These are phyloP conservation scores for Globisporangium sylvaticum DNA, from an alignment of 352 stramenopile species.

Conservation along the genomic window DNA sequence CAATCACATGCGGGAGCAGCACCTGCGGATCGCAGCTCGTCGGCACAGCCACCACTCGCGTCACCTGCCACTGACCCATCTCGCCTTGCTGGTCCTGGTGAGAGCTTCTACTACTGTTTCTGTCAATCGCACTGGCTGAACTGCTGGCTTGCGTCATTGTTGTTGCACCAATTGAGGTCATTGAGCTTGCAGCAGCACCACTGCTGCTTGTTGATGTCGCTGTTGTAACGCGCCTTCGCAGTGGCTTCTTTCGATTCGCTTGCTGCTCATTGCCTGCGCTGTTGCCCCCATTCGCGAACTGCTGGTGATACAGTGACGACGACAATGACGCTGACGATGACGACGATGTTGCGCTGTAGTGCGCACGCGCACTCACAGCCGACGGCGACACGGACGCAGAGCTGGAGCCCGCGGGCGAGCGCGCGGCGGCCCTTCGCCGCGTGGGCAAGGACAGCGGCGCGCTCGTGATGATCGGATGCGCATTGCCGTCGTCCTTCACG, in stretches of 20 bases:
- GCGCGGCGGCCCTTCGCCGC: slow-evolving; percentile 1
- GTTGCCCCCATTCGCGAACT: not conserved
- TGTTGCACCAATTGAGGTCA: not conserved
- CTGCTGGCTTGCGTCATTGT: not conserved
- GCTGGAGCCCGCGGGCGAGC: not conserved
- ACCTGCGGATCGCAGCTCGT: slow-evolving; percentile 37
- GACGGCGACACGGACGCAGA: not conserved
- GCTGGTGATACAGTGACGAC: not conserved
- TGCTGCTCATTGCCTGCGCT: not conserved
- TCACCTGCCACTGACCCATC: slow-evolving; percentile 17
- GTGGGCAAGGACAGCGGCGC: not conserved
- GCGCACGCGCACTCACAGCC: not conserved
- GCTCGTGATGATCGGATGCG: not conserved
- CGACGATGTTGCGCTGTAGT: not conserved
- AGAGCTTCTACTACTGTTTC: not conserved
- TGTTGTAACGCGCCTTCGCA: slow-evolving; percentile 6
- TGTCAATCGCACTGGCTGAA: not conserved
- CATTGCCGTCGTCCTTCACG: slow-evolving; percentile 34
- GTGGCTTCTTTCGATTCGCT: slow-evolving; percentile 12
- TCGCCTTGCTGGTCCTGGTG: slow-evolving; percentile 7
- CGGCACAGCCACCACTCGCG: slow-evolving; percentile 32
- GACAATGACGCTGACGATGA: not conserved
- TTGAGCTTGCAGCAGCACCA: not conserved
- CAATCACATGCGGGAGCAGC: slow-evolving; percentile 48
- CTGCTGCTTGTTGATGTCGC: not conserved